Evolutionary conservation across 768 basidiomycete species (phyloP), one percentile per base, ranked within the genome.

Genomic region (Coprinellus micaceus): DNA sequence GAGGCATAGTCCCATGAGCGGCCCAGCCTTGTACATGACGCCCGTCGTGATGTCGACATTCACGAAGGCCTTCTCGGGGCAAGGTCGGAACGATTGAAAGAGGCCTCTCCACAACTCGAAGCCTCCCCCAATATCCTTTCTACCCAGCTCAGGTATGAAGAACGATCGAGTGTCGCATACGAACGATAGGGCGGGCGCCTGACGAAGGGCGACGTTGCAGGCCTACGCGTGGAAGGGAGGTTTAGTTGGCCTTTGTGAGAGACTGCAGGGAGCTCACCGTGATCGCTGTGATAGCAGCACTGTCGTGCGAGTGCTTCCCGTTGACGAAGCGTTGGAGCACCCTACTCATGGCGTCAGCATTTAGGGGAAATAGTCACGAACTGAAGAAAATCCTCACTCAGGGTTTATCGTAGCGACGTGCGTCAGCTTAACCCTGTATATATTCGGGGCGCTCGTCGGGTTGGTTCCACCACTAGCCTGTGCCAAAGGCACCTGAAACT

Each of bases 31-130:
- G 65, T 85, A 91, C 85, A 92, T 88, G 25, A 84, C 79, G 0
- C 85, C 89, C 0, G 89, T 88, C 0, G 85, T 82, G 46, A 90
- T 88, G 58, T 92, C 90, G 60, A 92, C 77, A 56, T 91, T 92
- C 61, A 91, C 74, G 25, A 90, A 67, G 62, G 91, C 79, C 0
- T 73, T 72, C 0, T 83, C 83, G 17, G 84, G 76, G 0, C 80
- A 81, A 3, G 89, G 89, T n/a, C 90, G 77, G 12, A 90, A 78
- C 0, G 86, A 88, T 65, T 91, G 90, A 69, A 92, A 91, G 54
- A 88, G 90, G 0, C 90, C 90, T 2, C 89, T 77, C 88, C 88
- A 89, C 0, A 90, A 75, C 13, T 82, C 78, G 2, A 92, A 74
- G 0, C 91, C 89, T 0, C 67, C 64, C 1, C 88, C 86, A 24